A percentile compares a stretch with the other conserved stretches of the same genome.
Conservation (phyloP, 495 filamentous ascomycete genomes). For the Hypoxylon perforatum region DNA sequence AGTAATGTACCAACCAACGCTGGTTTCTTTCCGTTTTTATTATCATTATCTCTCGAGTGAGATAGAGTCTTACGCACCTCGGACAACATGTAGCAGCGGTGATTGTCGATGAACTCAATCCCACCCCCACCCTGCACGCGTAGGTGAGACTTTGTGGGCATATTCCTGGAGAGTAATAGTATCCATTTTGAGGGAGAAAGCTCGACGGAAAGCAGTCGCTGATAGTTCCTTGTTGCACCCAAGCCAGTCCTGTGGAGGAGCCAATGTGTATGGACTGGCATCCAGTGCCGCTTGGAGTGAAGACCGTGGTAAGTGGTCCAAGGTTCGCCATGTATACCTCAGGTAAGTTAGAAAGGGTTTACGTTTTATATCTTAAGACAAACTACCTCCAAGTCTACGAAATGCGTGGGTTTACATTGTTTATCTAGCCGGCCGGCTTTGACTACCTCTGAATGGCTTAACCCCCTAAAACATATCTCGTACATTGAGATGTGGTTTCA, state of each 20-base stretch:
- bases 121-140: not conserved
- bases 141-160: not conserved
- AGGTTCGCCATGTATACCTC: slow-evolving; percentile 5
- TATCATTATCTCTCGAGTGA: not conserved
- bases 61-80: not conserved
- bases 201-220: not conserved
- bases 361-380: too few relatives aligned
- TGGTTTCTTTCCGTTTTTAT: too few relatives aligned
- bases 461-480: too few relatives aligned
- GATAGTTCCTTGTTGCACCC: slow-evolving; percentile 3
- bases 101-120: not conserved
- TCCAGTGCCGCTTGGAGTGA: not conserved
- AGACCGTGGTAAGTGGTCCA: not conserved
- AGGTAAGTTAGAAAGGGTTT: too few relatives aligned
- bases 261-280: slow-evolving; percentile 7
- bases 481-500: too few relatives aligned
- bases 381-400: too few relatives aligned
- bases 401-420: too few relatives aligned
- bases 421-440: too few relatives aligned
- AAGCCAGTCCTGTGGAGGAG: not conserved
- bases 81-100: slow-evolving; percentile 10
- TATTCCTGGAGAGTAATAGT: slow-evolving; percentile 3
- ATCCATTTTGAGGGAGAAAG: not conserved
- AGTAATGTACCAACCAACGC: too few relatives aligned
- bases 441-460: too few relatives aligned